Evolutionary conservation across 1,284 basidiomycete species (phyloP).

Genomic region (Prillingera fragicola): DNA sequence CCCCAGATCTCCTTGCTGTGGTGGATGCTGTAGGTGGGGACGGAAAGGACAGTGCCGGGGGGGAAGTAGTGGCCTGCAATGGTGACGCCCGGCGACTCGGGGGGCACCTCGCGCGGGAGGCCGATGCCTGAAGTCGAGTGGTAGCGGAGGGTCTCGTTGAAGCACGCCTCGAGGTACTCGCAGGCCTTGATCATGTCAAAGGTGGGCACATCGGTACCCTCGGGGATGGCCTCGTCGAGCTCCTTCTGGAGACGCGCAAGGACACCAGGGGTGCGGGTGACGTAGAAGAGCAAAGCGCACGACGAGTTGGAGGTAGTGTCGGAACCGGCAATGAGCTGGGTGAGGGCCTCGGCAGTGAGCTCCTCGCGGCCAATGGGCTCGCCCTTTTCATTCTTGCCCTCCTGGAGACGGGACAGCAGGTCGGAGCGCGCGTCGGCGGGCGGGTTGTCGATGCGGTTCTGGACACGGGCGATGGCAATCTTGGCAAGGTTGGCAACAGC

Average conservation of each 20-base stretch:
- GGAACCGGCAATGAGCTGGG: slow-evolving; percentile 71
- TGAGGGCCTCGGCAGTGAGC: slow-evolving; percentile 78
- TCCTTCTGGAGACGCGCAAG: slow-evolving; percentile 71
- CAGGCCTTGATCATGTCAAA: slow-evolving; percentile 60
- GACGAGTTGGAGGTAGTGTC: slow-evolving; percentile 65
- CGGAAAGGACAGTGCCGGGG: slow-evolving; percentile 15
- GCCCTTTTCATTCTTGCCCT: slow-evolving; percentile 70
- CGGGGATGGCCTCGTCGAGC: slow-evolving; percentile 66
- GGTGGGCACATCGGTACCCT: slow-evolving; percentile 56
- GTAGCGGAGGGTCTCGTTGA: slow-evolving; percentile 72
- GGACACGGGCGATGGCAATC: slow-evolving; percentile 75
- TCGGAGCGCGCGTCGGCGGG: slow-evolving; percentile 60
- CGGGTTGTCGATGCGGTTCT: slow-evolving; percentile 59
- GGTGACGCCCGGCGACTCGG: slow-evolving; percentile 15
- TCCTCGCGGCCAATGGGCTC: slow-evolving; percentile 52
- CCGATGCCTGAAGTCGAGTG: slow-evolving; percentile 72
- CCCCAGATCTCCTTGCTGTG: slow-evolving; percentile 56
- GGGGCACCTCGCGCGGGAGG: slow-evolving; percentile 67
- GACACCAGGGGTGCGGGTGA: slow-evolving; percentile 61
- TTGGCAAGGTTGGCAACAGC: slow-evolving; percentile 71
- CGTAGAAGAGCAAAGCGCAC: slow-evolving; percentile 77
- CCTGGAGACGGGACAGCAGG: slow-evolving; percentile 70
- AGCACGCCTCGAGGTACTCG: slow-evolving; percentile 71
- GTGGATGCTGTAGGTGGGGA: slow-evolving; percentile 48
- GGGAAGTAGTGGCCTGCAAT: slow-evolving; percentile 19